Evolutionary conservation across 371 early-diverging fungal genomes (phyloP), one percentile per base, ranked within the genome.

Genomic region (Phascolomyces articulosus): DNA sequence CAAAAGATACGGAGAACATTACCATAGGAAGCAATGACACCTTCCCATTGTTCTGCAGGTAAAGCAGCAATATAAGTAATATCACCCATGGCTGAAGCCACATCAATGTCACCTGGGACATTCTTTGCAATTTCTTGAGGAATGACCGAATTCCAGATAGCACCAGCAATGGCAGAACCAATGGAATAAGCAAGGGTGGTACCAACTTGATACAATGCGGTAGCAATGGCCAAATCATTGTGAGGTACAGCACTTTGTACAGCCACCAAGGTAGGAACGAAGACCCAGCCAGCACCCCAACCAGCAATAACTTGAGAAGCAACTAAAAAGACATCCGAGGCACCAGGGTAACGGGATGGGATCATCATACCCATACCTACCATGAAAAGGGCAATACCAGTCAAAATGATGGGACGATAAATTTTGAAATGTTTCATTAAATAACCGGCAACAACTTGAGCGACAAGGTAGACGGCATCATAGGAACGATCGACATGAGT

Each of bases 311-410:
- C 68, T 59, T 84, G 80, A 4, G 78, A 69, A 23, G 75, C 70
- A 27, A 77, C 77, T 28, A 84, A 70, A 56, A 78, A 73, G 23
- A 62, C 78, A 68, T 74, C 73, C 0, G 75, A 71, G 10, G 82
- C 72, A 10, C 58, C 49, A 1, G 82, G 78, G 40, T 55, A 61
- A 41, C 84, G 78, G 49, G 84, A 70, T 18, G 75, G 80, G 26
- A 84, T 82, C 82, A 84, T 82, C 8, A 80, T 51, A 31, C 82
- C 84, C 44, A 75, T 69, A 54, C 82, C 80, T 18, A 75, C 27
- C 15, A 78, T 70, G 66, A 68, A 62, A 11, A 82, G 21, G 9
- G 68, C 47, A 62, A 78, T 74, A 60, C 84, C 84, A 41, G 62
- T 59, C 66, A 75, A 73, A 28, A 80, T 62, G 60, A 76, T 71